Percentiles rank a stretch among this genome's conserved stretches.
Conservation (phyloP, 2,329 filamentous ascomycete genomes). For the Echinosphaeria canescens region DNA sequence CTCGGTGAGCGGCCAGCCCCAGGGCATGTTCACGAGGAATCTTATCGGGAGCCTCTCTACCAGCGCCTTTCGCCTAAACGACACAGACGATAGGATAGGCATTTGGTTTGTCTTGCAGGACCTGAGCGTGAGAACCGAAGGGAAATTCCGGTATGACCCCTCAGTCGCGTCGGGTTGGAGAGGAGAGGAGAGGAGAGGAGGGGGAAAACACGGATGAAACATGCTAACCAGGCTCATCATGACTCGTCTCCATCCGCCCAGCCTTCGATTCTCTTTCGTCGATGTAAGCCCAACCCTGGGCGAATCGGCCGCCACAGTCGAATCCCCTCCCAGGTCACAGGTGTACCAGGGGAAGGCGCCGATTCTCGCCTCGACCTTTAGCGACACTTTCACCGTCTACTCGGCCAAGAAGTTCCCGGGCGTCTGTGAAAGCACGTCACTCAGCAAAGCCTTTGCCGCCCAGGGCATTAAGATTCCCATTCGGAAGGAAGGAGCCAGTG, state of each 20-base stretch:
- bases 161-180: not conserved
- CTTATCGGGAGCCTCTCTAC: slow-evolving; percentile 82
- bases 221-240: slow-evolving; percentile 1
- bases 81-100: slow-evolving; percentile 59
- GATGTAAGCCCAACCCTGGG: slow-evolving; percentile 36
- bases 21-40: slow-evolving; percentile 85
- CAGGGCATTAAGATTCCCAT: slow-evolving; percentile 98
- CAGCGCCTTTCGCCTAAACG: slow-evolving; percentile 67
- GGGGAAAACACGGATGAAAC: too few relatives aligned
- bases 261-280: slow-evolving; percentile 54
- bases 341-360: slow-evolving; percentile 60
- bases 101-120: slow-evolving; percentile 97
- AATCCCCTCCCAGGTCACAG: slow-evolving; percentile 11
- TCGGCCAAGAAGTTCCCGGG: slow-evolving; percentile 97
- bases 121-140: slow-evolving; percentile 83
- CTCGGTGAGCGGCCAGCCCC: slow-evolving; percentile 33
- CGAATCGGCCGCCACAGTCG: too few relatives aligned
- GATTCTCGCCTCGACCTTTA: slow-evolving; percentile 70
- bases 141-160: slow-evolving; percentile 52
- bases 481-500: slow-evolving; percentile 51
- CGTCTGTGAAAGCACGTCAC: slow-evolving; percentile 76
- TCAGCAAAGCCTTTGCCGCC: slow-evolving; percentile 82
- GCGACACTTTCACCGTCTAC: slow-evolving; percentile 78
- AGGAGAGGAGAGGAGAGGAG: too few relatives aligned
- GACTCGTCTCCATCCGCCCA: slow-evolving; percentile 7